Evolutionary conservation across 352 stramenopile species (phyloP), one percentile per base, ranked within the genome.

Genomic region (Pythium insidiosum): DNA sequence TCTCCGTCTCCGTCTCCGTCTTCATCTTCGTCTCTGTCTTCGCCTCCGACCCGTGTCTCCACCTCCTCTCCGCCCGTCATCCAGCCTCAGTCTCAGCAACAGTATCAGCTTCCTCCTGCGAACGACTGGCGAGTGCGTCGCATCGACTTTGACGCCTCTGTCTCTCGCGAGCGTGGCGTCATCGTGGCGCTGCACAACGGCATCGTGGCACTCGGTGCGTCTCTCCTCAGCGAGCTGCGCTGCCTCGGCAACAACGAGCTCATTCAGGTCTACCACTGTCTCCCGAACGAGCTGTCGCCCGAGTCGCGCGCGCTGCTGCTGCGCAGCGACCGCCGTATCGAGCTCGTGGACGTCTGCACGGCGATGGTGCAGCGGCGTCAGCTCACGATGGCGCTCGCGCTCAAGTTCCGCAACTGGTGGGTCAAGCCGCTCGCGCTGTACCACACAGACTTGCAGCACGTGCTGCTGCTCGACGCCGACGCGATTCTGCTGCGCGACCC

Each of bases 331-430:
- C 41, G 38, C 11, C 34, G 46, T 1, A 43, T 86, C n/a, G 73
- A 84, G 54, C 68, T 86, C 40, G 44, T 86, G 21, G 73, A 86
- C 47, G 70, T 80, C 29, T 86, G 70, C 51, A 47, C 55, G 0
- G 56, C 78, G 2, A 21, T 73, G 13, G 16, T 82, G 9, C 24
- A 48, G 4, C 30, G 26, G 1, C 9, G 13, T 4, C 31, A 30
- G 12, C 20, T 66, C 9, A 42, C 36, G 19, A 15, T 29, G 5
- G 37, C 52, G 12, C 48, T 50, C 2, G 56, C 57, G 1, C 47
- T 55, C n/a, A 39, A 43, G 13, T 82, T 85, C 50, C 49, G 57
- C 37, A 82, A 64, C 45, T 82, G 66, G 47, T 85, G 66, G 62
- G 53, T 82, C 53, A 81, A 86, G 41, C 73, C 73, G 5, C 50